phyloP scores from a whole-genome alignment of 495 filamentous ascomycete genomes.

The Amniculicola lignicola region DNA sequence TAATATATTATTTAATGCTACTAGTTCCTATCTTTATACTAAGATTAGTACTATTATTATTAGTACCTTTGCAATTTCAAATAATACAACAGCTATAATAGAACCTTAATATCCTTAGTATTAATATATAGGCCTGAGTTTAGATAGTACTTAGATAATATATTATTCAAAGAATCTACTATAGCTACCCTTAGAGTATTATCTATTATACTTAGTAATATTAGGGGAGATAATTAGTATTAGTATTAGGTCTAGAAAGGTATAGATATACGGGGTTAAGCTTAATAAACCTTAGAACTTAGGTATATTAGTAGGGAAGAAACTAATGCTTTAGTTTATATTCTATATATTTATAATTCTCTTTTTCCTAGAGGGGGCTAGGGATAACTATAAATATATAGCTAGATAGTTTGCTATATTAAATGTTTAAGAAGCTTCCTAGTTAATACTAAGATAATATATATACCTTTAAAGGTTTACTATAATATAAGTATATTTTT shows the following conservation, averaged over 20 bases:
- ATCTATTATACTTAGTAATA: background rate
- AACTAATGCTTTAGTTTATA: too few relatives aligned
- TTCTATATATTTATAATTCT: background rate
- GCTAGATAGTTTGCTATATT: too few relatives aligned
- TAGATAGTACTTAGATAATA: slow-evolving; percentile 13
- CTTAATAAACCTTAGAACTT: background rate
- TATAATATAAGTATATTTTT: too few relatives aligned
- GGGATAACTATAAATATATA: too few relatives aligned
- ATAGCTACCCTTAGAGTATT: slow-evolving; percentile 15
- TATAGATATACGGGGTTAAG: too few relatives aligned
- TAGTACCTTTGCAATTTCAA: background rate
- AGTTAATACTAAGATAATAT: too few relatives aligned
- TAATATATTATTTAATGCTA: background rate
- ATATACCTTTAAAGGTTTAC: too few relatives aligned
- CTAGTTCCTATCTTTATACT: background rate
- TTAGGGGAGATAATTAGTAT: background rate
- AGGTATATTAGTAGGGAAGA: background rate
- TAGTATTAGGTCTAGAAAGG: background rate
- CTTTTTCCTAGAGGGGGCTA: background rate
- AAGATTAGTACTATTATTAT: slow-evolving; percentile 5
- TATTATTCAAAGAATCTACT: slow-evolving; percentile 16
- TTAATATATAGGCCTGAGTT: slow-evolving; percentile 7
- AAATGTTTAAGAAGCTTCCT: too few relatives aligned
- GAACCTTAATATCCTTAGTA: slow-evolving; percentile 5
- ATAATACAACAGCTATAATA: background rate